Evolutionary conservation across 306 rosid species (phyloP), one percentile per base, ranked within the genome.

Genomic region (Cicer cuneatum): DNA sequence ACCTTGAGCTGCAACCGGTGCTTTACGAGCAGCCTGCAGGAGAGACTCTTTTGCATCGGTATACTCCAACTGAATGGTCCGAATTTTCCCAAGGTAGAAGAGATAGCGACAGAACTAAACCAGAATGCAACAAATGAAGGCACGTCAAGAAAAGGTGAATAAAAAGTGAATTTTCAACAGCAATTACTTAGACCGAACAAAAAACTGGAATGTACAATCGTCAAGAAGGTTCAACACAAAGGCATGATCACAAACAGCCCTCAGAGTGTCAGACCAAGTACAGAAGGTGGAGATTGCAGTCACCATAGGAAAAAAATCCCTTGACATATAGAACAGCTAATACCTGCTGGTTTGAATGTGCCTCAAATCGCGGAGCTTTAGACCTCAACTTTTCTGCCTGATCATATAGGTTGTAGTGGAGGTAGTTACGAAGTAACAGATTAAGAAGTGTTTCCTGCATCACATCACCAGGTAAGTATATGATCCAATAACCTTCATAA

Each of bases 291-390:
- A 54, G 29, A 51, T 24, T 45, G 39, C 39, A 45, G 71, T 24
- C 54, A 21, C 60, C 37, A 24, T 5, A 10, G 40, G 7, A 24
- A 57, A 24, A 57, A 57, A 10, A 10, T 53, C 7, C 3, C 0
- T 57, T 11, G 14, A 19, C 15, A 57, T 5, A 19, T 3, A 77
- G 12, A 77, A 47, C 40, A 54, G 56, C 40, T 10, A 38, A 40
- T 81, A 89, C 98, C 97, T 94, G 98, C 86, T 94, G 97, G 84
- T 94, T 94, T 60, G 98, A 94, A 82, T 94, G 98, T 64, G 97
- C 98, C 71, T 90, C 98, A 79, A 94, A 94, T 75, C 96, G 90
- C 0, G 98, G 98, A 72, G 97, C 98, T 86, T 94, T 94, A 51
- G 98, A 94, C 86, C 98, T 90, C 85, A 94, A 78, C 85, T 94